A percentile compares a stretch with the other conserved stretches of the same genome.
Conservation (phyloP, 2,329 filamentous ascomycete species). For the Neoscytalidium dimidiatum region DNA sequence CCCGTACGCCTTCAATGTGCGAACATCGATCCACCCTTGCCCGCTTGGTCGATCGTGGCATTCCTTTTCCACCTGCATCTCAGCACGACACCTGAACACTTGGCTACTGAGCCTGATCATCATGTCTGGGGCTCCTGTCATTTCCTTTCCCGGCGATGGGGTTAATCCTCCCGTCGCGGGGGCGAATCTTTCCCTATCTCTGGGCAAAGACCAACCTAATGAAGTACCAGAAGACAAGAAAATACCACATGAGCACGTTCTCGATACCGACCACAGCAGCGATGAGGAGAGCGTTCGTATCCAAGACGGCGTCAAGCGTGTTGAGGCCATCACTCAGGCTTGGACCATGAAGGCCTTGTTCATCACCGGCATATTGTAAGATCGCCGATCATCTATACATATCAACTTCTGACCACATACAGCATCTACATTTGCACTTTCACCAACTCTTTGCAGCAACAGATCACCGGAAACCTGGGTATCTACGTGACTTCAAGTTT, state of each 20-base stretch:
- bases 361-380: constrained; percentile 31
- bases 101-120: background rate
- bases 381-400: background rate
- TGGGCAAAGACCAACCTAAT: too few species aligned
- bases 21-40: background rate
- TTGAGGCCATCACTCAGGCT: constrained; percentile 35
- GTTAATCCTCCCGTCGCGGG: too few species aligned
- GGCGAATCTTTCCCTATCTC: background rate
- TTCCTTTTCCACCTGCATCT: background rate
- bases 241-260: background rate
- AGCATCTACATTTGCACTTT: constrained; percentile 50
- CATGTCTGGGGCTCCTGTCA: background rate
- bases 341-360: constrained; percentile 34
- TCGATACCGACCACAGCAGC: background rate
- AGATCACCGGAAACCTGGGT: constrained; percentile 42
- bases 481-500: constrained; percentile 55
- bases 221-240: background rate
- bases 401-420: background rate
- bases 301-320: constrained; percentile 36
- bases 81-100: background rate
- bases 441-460: constrained; percentile 46
- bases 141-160: background rate
- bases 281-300: constrained; percentile 21
- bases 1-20: too few species aligned
- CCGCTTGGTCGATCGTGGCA: background rate